Conservation (phyloP, 2,329 filamentous ascomycete species). For the Aspergillus sp. region DNA sequence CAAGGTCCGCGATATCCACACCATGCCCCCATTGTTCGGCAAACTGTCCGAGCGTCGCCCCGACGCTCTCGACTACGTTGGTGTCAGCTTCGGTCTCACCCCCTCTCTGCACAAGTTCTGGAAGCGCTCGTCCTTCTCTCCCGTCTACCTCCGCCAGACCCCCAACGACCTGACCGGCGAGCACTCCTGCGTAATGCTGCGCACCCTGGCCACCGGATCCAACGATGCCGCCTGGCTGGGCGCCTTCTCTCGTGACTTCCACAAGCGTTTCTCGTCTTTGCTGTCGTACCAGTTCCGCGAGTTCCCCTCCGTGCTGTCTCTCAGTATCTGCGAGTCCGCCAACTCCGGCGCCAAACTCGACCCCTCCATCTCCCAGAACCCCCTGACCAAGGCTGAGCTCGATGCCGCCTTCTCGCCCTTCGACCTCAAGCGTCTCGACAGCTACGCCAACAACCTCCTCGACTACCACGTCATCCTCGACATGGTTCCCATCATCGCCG, state of each 20-base stretch:
- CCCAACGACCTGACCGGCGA: constrained; percentile 95
- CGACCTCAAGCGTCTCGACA: constrained; percentile 91
- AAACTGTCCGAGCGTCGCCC: constrained; percentile 82
- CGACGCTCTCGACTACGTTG: constrained; percentile 82
- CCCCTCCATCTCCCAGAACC: constrained; percentile 51
- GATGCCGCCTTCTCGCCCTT: constrained; percentile 82
- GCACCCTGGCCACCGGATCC: constrained; percentile 63
- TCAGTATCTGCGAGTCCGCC: constrained; percentile 87
- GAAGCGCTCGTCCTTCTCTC: constrained; percentile 83
- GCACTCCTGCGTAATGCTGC: constrained; percentile 96
- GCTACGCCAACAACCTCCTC: constrained; percentile 93
- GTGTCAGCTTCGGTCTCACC: constrained; percentile 93
- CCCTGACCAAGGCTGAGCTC: constrained; percentile 72
- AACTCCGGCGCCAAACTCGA: constrained; percentile 70
- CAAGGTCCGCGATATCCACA: constrained; percentile 82
- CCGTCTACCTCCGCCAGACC: constrained; percentile 92
- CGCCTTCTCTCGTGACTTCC: constrained; percentile 90
- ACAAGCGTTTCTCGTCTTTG: constrained; percentile 85
- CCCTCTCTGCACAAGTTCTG: constrained; percentile 90
- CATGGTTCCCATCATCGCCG: constrained; percentile 78
- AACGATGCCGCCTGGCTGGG: constrained; percentile 82
- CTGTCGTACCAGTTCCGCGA: constrained; percentile 89
- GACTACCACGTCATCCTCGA: constrained; percentile 98
- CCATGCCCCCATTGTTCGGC: constrained; percentile 91
- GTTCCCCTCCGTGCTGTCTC: constrained; percentile 74